Conservation (phyloP, 1,284 basidiomycete genomes). For the Moniliella sp. region DNA sequence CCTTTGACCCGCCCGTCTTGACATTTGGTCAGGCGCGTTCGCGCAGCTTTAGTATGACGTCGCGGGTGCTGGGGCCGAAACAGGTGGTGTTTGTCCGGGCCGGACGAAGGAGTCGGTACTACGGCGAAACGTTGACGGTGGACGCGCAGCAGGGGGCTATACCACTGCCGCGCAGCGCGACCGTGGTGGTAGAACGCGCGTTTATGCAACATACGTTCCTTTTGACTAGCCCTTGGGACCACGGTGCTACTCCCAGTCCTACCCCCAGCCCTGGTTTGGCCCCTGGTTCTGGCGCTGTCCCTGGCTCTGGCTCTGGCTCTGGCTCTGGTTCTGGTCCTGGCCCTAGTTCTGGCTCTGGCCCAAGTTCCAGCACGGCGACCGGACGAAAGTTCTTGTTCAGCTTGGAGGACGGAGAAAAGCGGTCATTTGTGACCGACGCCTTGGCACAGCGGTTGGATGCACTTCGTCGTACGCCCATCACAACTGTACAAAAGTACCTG, state of each 20-base stretch:
- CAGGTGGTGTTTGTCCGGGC: conserved; percentile 15
- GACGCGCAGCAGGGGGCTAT: neutral
- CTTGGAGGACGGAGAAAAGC: neutral
- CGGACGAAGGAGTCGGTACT: neutral
- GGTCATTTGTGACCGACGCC: neutral
- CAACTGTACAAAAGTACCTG: neutral
- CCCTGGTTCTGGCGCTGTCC: too few species aligned
- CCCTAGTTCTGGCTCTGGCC: too few species aligned
- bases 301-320: too few species aligned
- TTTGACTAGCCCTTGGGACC: too few species aligned
- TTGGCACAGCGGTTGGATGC: neutral
- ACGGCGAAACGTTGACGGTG: neutral
- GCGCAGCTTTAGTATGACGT: conserved; percentile 19
- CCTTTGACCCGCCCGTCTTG: conserved; percentile 23
- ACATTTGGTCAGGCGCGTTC: conserved; percentile 10
- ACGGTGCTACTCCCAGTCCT: too few species aligned
- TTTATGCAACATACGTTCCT: neutral
- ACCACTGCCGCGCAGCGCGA: neutral
- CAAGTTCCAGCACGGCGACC: neutral
- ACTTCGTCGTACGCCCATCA: neutral
- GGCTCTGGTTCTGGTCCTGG: too few species aligned
- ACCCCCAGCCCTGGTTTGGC: too few species aligned
- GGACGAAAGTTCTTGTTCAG: neutral
- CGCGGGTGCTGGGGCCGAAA: conserved; percentile 12
- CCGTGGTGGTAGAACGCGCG: neutral